Percentiles rank a stretch among this genome's conserved stretches.
Evolutionary conservation across 495 filamentous ascomycete species (phyloP).

Genomic region (Hypoxylon cercidicola): DNA sequence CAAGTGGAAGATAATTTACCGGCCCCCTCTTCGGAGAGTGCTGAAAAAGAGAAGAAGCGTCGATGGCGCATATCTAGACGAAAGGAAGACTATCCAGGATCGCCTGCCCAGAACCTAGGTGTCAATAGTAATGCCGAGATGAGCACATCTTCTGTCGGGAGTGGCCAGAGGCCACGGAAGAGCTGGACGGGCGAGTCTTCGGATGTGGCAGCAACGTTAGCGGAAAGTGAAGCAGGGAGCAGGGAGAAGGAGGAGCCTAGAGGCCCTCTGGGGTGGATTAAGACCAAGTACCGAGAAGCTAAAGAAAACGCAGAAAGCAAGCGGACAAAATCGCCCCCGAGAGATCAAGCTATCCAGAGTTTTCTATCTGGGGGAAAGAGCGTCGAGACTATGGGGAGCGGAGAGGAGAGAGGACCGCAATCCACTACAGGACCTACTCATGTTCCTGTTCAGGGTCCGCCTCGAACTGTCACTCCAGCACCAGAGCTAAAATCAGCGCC

Average conservation of each 20-base stretch:
- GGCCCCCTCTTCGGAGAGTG: constrained; percentile 46
- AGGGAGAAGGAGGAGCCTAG: constrained; percentile 66
- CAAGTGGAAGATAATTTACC: constrained; percentile 65
- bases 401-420: constrained; percentile 38
- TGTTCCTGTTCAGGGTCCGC: constrained; percentile 9
- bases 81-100: constrained; percentile 60
- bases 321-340: constrained; percentile 58
- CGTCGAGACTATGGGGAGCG: constrained; percentile 51
- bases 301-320: constrained; percentile 73
- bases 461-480: constrained; percentile 5
- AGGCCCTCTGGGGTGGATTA: constrained; percentile 84
- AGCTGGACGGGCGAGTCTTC: constrained; percentile 67
- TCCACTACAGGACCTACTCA: constrained; percentile 11
- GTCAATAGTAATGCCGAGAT: constrained; percentile 72
- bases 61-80: constrained; percentile 80
- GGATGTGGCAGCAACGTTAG: constrained; percentile 53
- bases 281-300: constrained; percentile 81
- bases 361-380: constrained; percentile 55
- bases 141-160: constrained; percentile 75
- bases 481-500: constrained; percentile 17
- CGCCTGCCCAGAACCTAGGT: constrained; percentile 62
- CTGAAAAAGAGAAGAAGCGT: constrained; percentile 72
- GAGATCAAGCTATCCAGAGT: constrained; percentile 41
- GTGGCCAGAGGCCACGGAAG: constrained; percentile 60
- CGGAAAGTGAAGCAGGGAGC: constrained; percentile 50